Evolutionary conservation across 2,329 filamentous ascomycete genomes (phyloP), one percentile per base, ranked within the genome.

Genomic region (Fusarium dlaminii): DNA sequence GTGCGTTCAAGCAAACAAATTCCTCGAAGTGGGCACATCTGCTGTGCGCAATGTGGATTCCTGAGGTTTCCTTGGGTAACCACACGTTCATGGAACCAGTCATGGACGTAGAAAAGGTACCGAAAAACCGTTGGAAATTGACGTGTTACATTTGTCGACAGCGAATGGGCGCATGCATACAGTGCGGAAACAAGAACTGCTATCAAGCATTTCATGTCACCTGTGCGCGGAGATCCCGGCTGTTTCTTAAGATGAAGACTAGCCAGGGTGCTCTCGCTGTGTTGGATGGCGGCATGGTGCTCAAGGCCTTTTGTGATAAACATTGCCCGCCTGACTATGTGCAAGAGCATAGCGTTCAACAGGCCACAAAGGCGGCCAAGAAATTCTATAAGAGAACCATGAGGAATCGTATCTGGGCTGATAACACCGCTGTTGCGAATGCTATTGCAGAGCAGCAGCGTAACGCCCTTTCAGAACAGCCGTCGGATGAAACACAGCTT

Each of bases 1-100:
- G 96, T 20, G 96, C 96, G 7, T 99, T 99, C 86, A 99, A 99
- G 82, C 96, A 98, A 83, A 98, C 96, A 3, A 98, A 95, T 74
- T 93, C 94, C 6, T 95, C 95, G 6, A 96, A 97, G 84, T 99
- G 96, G 96, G 94, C 96, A 32, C 96, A 99, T 87, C 85, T 99
- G 17, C 90, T 99, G 14, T 99, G 96, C 80, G 94, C 96, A 37
- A 96, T 98, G 86, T 99, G 96, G 96, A 98, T 99, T 78, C 96
- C 96, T 0, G 96, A 99, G 83, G 94, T 98, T 12, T 96, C 94
- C 8, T 90, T 99, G 56, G 96, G 95, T 20, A 99, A 99, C 79
- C 93, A 94, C 70, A 98, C 95, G 13, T 96, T 98, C 81, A 98
- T 98, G 94, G 96, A 99, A 80, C 96, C 96, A 1, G 95, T 99